phyloP scores from a whole-genome alignment of 139 green algal species.

The Coelastrella sp. region DNA sequence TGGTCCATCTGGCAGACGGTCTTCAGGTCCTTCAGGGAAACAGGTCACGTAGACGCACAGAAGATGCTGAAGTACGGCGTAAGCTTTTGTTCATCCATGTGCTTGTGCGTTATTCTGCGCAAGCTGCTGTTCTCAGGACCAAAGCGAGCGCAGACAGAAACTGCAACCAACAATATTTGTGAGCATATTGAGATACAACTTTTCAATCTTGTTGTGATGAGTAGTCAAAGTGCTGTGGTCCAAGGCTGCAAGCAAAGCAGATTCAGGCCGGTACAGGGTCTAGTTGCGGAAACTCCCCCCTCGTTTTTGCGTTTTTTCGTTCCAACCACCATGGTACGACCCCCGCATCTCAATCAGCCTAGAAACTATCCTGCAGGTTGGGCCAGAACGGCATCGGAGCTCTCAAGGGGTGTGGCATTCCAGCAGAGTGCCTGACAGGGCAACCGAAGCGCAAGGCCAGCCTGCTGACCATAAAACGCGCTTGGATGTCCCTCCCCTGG shows the following conservation, averaged over 20 bases:
- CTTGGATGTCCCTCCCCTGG: no score
- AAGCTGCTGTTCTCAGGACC: constrained; percentile 44
- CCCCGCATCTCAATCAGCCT: no score
- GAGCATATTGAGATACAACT: no score
- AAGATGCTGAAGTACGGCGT: neutral
- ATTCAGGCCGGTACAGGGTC: constrained; percentile 9
- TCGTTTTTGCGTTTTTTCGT: neutral
- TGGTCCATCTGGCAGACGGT: neutral
- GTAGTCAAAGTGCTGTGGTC: no score
- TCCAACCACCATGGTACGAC: neutral
- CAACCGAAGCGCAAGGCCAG: neutral
- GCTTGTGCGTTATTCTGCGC: constrained; percentile 15
- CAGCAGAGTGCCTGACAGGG: neutral
- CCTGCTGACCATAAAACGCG: no score
- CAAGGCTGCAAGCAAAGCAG: neutral
- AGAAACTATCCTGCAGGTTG: no score
- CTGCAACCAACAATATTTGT: neutral
- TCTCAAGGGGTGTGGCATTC: neutral
- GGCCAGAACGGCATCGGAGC: neutral
- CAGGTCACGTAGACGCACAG: neutral
- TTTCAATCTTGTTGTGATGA: no score
- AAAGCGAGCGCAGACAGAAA: neutral
- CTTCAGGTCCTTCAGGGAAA: neutral
- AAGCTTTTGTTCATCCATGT: neutral
- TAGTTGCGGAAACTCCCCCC: neutral